Evolutionary conservation across 768 basidiomycete species (phyloP).

Genomic region (Scleroderma bovista): DNA sequence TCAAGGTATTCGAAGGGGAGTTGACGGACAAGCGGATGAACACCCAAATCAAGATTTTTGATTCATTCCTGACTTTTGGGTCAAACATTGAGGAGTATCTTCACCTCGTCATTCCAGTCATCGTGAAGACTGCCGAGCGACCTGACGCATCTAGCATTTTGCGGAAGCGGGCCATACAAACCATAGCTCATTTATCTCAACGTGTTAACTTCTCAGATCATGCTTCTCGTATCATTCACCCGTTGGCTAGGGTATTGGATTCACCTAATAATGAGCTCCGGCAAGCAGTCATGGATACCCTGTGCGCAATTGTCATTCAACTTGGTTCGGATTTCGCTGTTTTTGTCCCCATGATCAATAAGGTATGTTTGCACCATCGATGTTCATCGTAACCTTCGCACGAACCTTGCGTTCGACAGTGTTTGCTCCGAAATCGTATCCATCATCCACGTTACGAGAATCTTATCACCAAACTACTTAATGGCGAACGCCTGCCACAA

Average conservation of each 20-base stretch:
- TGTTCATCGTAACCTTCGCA: neutral
- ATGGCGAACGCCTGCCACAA: constrained; percentile 86
- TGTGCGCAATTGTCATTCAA: constrained; percentile 89
- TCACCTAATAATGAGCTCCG: constrained; percentile 72
- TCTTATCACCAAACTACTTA: constrained; percentile 82
- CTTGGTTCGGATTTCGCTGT: constrained; percentile 96
- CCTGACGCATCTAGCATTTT: constrained; percentile 66
- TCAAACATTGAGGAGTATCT: constrained; percentile 96
- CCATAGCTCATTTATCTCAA: constrained; percentile 83
- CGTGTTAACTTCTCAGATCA: constrained; percentile 98
- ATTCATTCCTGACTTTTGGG: constrained; percentile 93
- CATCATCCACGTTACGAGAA: constrained; percentile 81
- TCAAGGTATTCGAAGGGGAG: constrained; percentile 91
- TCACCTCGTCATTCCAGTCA: constrained; percentile 92
- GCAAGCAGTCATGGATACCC: constrained; percentile 83
- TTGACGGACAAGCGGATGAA: constrained; percentile 69
- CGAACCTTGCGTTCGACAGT: constrained; percentile 38
- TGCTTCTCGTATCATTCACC: constrained; percentile 94
- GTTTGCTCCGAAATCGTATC: constrained; percentile 70
- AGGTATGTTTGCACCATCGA: constrained; percentile 43
- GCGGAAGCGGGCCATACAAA: constrained; percentile 85
- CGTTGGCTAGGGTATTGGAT: constrained; percentile 82
- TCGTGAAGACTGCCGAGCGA: constrained; percentile 87
- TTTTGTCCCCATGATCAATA: constrained; percentile 95
- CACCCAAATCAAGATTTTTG: constrained; percentile 87